Evolutionary conservation across 2,329 filamentous ascomycete genomes (phyloP).

Genomic region (Parascedosporium putredinis): DNA sequence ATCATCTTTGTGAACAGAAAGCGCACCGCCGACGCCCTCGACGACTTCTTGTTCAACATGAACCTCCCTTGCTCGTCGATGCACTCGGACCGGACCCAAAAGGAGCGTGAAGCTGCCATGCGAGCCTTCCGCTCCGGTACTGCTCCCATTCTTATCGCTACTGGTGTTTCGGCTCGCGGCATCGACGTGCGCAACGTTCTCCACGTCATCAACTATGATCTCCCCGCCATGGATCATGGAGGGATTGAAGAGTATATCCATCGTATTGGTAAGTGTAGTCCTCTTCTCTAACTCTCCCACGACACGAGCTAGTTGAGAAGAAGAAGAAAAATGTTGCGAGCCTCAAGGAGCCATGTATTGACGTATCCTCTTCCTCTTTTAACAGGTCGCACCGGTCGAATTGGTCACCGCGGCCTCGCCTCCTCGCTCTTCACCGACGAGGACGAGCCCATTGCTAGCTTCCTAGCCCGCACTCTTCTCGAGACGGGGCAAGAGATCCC

Average conservation of each 20-base stretch:
- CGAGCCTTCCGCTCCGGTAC: constrained; percentile 68
- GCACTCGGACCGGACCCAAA: constrained; percentile 76
- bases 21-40: constrained; percentile 66
- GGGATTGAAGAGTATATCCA: constrained; percentile 92
- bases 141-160: constrained; percentile 73
- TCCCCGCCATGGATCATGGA: constrained; percentile 64
- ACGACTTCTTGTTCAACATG: constrained; percentile 78
- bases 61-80: constrained; percentile 78
- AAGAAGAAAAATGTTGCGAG: too few species aligned
- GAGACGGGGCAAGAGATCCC: constrained; percentile 73
- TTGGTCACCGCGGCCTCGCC: constrained; percentile 76
- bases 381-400: constrained; percentile 80
- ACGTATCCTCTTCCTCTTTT: background rate
- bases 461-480: constrained; percentile 69
- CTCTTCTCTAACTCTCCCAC: background rate
- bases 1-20: constrained; percentile 87
- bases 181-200: constrained; percentile 79
- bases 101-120: constrained; percentile 86
- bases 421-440: constrained; percentile 80
- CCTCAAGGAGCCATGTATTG: background rate
- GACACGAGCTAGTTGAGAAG: too few species aligned
- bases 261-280: constrained; percentile 74
- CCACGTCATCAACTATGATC: constrained; percentile 89
- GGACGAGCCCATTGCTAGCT: constrained; percentile 61
- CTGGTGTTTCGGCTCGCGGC: constrained; percentile 77